Percentiles rank a stretch among this genome's conserved stretches.
These are phyloP conservation scores for Chondrus crispus DNA, from an alignment of 23 red algal genomes.

Conservation along the genomic window DNA sequence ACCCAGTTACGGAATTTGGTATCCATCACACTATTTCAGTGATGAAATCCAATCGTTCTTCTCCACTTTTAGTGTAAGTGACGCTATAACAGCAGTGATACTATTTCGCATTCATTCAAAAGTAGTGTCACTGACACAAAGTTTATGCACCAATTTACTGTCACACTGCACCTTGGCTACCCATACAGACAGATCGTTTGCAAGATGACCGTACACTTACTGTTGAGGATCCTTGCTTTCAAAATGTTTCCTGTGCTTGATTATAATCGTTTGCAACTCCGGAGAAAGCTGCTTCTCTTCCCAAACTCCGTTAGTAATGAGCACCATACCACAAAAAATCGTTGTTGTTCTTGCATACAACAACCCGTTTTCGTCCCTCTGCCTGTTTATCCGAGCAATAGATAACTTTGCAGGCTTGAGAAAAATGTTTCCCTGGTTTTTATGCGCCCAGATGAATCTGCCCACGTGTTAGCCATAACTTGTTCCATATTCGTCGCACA, in stretches of 20 bases:
- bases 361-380: not conserved
- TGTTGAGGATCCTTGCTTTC: no score
- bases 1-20: no score
- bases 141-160: no score
- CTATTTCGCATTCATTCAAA: no score
- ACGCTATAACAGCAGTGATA: no score
- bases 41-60: no score
- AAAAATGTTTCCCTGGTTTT: not conserved
- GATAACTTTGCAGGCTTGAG: not conserved
- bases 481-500: not conserved
- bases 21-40: no score
- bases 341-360: not conserved
- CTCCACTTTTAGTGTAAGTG: no score
- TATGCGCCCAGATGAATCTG: not conserved
- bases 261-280: not conserved
- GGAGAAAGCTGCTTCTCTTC: not conserved
- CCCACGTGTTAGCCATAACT: not conserved
- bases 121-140: no score
- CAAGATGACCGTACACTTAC: no score
- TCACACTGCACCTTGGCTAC: no score
- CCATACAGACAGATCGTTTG: no score
- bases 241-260: not conserved
- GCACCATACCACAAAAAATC: not conserved
- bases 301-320: not conserved
- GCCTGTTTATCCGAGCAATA: not conserved